These are phyloP conservation scores for Tephrocybe sp. DNA, from an alignment of 768 basidiomycete genomes.

Conservation along the genomic window DNA sequence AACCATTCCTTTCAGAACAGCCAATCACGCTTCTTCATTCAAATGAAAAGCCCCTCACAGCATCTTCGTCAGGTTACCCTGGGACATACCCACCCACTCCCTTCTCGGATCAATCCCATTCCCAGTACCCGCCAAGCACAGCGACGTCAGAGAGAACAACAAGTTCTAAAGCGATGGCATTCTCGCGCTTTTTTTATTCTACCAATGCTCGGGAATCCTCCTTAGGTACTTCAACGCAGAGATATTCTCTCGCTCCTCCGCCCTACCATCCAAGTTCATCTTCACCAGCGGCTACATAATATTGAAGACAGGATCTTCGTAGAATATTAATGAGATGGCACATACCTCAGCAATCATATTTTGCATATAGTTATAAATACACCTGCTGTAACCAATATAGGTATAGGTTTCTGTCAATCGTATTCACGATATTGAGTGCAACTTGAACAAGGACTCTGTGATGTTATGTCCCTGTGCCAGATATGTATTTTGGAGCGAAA, in stretches of 20 bases:
- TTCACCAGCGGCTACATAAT: background rate
- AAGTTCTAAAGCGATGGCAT: background rate
- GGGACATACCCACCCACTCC: background rate
- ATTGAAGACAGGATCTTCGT: too few species aligned
- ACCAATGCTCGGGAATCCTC: background rate
- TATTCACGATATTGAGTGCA: too few species aligned
- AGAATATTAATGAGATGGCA: too few species aligned
- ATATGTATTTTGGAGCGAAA: too few species aligned
- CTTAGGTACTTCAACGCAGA: background rate
- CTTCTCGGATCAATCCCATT: background rate
- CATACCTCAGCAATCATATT: too few species aligned
- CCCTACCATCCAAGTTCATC: background rate
- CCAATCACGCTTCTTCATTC: conserved; percentile 5
- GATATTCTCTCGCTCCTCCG: conserved; percentile 1
- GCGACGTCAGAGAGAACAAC: too few species aligned
- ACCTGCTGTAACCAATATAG: too few species aligned
- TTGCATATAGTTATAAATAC: too few species aligned
- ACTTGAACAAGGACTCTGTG: too few species aligned
- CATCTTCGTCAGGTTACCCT: background rate
- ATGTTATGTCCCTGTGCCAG: too few species aligned
- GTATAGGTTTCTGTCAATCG: too few species aligned
- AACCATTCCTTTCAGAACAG: conserved; percentile 4
- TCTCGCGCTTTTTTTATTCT: too few species aligned
- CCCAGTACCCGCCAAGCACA: background rate
- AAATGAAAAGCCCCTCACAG: background rate